phyloP scores from a whole-genome alignment of 768 basidiomycete genomes.

The Mycena haematopus region DNA sequence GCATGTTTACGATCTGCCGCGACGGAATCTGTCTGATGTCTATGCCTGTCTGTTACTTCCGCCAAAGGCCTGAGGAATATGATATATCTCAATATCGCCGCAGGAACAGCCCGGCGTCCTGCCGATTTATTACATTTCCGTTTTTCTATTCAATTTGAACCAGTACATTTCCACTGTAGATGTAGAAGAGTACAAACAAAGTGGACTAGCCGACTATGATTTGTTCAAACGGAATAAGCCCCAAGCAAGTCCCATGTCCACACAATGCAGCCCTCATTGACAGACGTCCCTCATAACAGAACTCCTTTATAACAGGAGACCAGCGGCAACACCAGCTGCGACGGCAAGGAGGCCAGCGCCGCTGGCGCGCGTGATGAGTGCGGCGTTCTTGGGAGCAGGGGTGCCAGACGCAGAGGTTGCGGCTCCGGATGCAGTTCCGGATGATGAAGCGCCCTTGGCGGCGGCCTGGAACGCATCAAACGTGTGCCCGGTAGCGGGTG shows the following conservation, averaged over 20 bases:
- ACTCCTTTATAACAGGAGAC: conserved; percentile 29
- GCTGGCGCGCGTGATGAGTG: conserved; percentile 40
- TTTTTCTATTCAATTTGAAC: not conserved
- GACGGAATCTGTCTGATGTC: not conserved
- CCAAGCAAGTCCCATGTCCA: not conserved
- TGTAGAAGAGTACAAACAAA: conserved; percentile 6
- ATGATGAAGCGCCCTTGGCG: conserved; percentile 17
- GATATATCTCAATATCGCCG: too few relatives aligned
- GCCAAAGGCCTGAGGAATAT: too few relatives aligned
- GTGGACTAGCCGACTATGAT: conserved; percentile 15
- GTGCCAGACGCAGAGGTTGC: conserved; percentile 23
- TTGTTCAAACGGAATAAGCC: not conserved
- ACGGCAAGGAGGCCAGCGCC: conserved; percentile 41
- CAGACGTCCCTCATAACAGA: too few relatives aligned
- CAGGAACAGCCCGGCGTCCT: too few relatives aligned
- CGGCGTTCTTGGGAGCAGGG: conserved; percentile 31
- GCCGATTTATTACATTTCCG: not conserved
- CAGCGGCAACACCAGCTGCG: conserved; percentile 32
- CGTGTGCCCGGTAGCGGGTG: conserved; percentile 38
- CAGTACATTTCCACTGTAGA: not conserved
- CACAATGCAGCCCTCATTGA: not conserved
- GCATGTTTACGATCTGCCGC: too few relatives aligned
- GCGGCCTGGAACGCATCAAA: conserved; percentile 40
- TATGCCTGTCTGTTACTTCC: too few relatives aligned
- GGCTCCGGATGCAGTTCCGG: conserved; percentile 13